phyloP scores from a whole-genome alignment of 1,139 yeast genomes.

The Kodamaea derodonti region DNA sequence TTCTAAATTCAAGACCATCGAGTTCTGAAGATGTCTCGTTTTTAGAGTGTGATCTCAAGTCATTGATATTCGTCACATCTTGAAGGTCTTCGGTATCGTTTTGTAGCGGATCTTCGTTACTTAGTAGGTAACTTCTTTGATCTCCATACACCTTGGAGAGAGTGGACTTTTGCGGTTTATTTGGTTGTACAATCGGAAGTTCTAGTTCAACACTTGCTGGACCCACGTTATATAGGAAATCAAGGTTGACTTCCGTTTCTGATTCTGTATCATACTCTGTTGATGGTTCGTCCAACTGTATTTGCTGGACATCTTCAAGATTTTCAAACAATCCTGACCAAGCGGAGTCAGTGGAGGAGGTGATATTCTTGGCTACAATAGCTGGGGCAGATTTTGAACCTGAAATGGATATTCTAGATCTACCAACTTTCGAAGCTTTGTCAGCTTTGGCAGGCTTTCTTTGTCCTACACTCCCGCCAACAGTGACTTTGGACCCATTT shows the following conservation, averaged over 20 bases:
- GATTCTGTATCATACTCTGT: slow-evolving; percentile 1
- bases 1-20: slow-evolving; percentile 16
- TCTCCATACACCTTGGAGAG: slow-evolving; percentile 15
- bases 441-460: no score
- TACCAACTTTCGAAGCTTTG: no score
- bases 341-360: slow-evolving; percentile 12
- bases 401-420: no score
- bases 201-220: no score
- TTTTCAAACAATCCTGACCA: slow-evolving; percentile 21
- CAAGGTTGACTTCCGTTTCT: not conserved
- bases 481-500: no score
- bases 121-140: slow-evolving; percentile 20
- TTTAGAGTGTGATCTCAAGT: slow-evolving; percentile 16
- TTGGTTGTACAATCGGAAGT: no score
- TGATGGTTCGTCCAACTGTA: slow-evolving; percentile 1
- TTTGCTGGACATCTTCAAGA: slow-evolving; percentile 7
- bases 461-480: no score
- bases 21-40: slow-evolving; percentile 6
- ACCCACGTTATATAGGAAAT: no score
- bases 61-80: slow-evolving; percentile 15
- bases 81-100: slow-evolving; percentile 4
- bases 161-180: no score
- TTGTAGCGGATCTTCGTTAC: slow-evolving; percentile 7
- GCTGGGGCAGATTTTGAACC: no score
- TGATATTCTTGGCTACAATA: no score